Percentiles rank a stretch among this genome's conserved stretches.
phyloP scores from a whole-genome alignment of 2,329 filamentous ascomycete species.

The Trichoderma hamatum region DNA sequence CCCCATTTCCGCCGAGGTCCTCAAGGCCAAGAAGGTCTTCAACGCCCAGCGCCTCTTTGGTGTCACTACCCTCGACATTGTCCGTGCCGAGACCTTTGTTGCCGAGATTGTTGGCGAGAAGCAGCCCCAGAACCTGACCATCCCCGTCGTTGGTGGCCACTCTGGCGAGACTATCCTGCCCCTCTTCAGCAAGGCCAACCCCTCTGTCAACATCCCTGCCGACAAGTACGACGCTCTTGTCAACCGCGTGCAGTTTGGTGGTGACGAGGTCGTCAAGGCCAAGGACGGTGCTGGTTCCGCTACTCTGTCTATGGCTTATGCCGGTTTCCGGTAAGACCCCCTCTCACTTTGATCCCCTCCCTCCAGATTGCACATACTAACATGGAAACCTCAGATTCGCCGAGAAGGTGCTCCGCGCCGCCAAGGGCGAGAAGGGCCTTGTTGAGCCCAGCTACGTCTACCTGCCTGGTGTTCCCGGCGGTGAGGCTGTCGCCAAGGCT shows the following conservation, averaged over 20 bases:
- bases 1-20: slow-evolving; percentile 93
- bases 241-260: slow-evolving; percentile 96
- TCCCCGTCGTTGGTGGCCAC: slow-evolving; percentile 95
- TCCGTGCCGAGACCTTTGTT: slow-evolving; percentile 96
- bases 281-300: slow-evolving; percentile 91
- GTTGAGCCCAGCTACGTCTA: slow-evolving; percentile 96
- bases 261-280: slow-evolving; percentile 94
- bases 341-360: not conserved
- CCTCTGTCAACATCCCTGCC: slow-evolving; percentile 75
- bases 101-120: slow-evolving; percentile 80
- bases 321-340: slow-evolving; percentile 77
- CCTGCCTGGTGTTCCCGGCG: slow-evolving; percentile 85
- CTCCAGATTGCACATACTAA: not conserved
- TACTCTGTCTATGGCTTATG: slow-evolving; percentile 93
- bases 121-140: slow-evolving; percentile 78
- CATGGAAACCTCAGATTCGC: slow-evolving; percentile 67
- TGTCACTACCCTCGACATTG: slow-evolving; percentile 97
- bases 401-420: slow-evolving; percentile 88
- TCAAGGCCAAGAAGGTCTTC: slow-evolving; percentile 92
- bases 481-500: slow-evolving; percentile 81
- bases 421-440: slow-evolving; percentile 87
- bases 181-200: slow-evolving; percentile 89
- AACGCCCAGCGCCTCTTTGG: slow-evolving; percentile 95
- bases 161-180: slow-evolving; percentile 98
- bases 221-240: slow-evolving; percentile 91